Percentiles rank a stretch among this genome's conserved stretches.
Conservation (phyloP, 179 eudicot species). For the Sideroxylon spinosum region DNA sequence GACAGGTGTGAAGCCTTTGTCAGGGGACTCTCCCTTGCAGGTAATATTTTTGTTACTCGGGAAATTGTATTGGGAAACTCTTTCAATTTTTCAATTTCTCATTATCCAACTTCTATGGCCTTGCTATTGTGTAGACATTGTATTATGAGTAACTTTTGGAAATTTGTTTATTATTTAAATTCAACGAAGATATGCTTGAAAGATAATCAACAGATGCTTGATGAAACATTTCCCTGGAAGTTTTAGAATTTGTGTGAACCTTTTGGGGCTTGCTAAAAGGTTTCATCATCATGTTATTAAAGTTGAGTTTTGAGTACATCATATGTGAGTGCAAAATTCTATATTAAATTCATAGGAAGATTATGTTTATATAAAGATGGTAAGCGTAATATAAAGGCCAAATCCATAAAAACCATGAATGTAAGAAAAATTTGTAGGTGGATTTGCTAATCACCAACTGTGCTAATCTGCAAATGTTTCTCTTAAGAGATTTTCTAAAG, state of each 20-base stretch:
- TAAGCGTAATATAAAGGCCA: not conserved
- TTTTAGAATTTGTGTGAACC: not conserved
- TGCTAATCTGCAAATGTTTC: not conserved
- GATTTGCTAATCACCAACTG: not conserved
- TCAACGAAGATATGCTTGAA: not conserved
- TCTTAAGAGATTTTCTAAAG: too few relatives aligned
- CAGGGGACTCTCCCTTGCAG: conserved; percentile 86
- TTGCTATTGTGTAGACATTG: not conserved
- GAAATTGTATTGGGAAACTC: not conserved
- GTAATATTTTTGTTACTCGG: conserved; percentile 23
- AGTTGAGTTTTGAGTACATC: not conserved
- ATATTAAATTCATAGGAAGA: not conserved
- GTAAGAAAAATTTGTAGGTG: not conserved
- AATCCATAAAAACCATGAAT: not conserved
- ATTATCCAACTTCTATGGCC: not conserved
- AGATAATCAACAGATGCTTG: not conserved
- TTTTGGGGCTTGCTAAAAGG: not conserved
- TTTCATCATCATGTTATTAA: not conserved
- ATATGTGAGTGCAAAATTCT: not conserved
- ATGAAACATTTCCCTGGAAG: not conserved
- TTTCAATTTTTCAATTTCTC: not conserved
- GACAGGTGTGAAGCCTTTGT: conserved; percentile 63
- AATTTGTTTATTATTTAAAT: not conserved
- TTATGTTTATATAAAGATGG: too few relatives aligned
- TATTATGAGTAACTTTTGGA: not conserved